Percentiles rank a stretch among this genome's conserved stretches.
phyloP scores from a whole-genome alignment of 345 rosid genomes.

The Capsella bursapastoris region DNA sequence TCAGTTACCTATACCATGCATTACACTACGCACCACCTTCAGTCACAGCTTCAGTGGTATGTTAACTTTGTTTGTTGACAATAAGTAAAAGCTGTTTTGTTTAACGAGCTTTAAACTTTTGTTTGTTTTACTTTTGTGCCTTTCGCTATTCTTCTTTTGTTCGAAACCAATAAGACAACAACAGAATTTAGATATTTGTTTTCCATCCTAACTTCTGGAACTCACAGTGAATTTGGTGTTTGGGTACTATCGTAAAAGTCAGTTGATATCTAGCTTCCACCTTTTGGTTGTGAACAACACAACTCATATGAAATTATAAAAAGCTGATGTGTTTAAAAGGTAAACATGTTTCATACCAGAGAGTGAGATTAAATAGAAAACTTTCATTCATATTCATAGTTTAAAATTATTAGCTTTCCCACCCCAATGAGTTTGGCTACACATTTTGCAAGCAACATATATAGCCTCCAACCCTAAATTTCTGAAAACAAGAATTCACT shows the following conservation, averaged over 20 bases:
- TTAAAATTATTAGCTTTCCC: slow-evolving; percentile 23
- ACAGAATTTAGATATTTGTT: neutral
- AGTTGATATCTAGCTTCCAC: neutral
- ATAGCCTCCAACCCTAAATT: neutral
- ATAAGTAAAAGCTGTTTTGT: too few species aligned
- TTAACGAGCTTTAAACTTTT: too few species aligned
- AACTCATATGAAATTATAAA: neutral
- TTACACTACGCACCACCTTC: too few species aligned
- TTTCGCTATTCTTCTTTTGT: too few species aligned
- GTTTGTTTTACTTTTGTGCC: too few species aligned
- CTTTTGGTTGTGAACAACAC: neutral
- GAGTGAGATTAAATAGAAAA: neutral
- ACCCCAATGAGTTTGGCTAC: slow-evolving; percentile 28
- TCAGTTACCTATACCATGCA: too few species aligned
- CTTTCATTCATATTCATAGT: slow-evolving; percentile 30
- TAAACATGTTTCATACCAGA: neutral
- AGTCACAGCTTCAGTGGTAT: too few species aligned
- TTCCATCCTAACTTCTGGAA: neutral
- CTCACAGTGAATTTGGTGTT: neutral
- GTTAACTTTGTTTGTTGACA: too few species aligned
- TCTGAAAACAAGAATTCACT: neutral
- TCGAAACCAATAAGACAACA: neutral
- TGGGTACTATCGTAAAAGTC: neutral
- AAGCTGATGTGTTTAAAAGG: neutral
- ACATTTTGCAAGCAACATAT: slow-evolving; percentile 18